Evolutionary conservation across 129 eudicot species (phyloP).

Genomic region (Artemisia argyi): DNA sequence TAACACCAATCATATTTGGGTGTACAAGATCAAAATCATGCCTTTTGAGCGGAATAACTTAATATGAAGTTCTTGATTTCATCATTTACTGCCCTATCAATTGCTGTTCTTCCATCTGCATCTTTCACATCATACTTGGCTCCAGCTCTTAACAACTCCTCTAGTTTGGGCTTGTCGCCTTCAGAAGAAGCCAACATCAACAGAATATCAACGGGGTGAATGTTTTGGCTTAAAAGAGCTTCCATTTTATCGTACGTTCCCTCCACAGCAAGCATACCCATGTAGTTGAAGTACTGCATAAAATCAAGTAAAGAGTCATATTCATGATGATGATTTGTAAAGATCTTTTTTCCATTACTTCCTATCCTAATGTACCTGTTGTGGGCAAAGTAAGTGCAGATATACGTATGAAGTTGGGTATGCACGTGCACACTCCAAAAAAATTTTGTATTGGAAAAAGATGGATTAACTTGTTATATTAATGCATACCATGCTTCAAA

Average conservation of each 20-base stretch:
- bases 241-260: conserved; percentile 96
- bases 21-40: conserved; percentile 39
- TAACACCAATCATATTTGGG: conserved; percentile 14
- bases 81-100: conserved; percentile 62
- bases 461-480: too few species aligned
- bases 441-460: too few species aligned
- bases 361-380: too few species aligned
- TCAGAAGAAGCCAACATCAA: conserved; percentile 88
- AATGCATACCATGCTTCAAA: too few species aligned
- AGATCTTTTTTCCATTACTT: too few species aligned
- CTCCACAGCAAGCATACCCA: conserved; percentile 99
- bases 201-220: conserved; percentile 89
- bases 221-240: conserved; percentile 76
- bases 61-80: conserved; percentile 79
- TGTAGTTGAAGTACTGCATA: conserved; percentile 87
- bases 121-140: conserved; percentile 74
- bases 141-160: conserved; percentile 88
- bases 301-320: too few species aligned
- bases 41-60: conserved; percentile 58
- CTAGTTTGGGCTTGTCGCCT: conserved; percentile 89
- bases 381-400: too few species aligned
- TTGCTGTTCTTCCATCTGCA: conserved; percentile 63
- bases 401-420: too few species aligned
- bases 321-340: too few species aligned
- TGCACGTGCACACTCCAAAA: too few species aligned